These are phyloP conservation scores for Phaseolus lunatus DNA, from an alignment of 306 rosid species.

Conservation along the genomic window DNA sequence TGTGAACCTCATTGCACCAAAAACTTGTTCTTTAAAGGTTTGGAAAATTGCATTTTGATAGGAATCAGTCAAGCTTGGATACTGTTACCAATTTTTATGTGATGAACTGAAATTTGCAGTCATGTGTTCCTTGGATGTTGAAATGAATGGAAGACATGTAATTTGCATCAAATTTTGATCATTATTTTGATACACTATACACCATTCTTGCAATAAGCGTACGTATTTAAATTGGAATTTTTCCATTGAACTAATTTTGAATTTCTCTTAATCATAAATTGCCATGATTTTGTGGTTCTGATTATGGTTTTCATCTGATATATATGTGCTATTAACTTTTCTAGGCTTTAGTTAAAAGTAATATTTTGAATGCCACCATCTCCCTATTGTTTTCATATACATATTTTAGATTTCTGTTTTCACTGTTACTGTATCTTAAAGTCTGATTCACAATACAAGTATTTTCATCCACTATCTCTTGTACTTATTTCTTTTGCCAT, in stretches of 20 bases:
- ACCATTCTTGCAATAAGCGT: neutral
- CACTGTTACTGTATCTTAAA: constrained; percentile 1
- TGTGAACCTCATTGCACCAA: constrained; percentile 47
- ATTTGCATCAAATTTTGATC: constrained; percentile 19
- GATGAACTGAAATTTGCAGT: constrained; percentile 6
- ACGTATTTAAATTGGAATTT: constrained; percentile 9
- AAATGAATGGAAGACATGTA: constrained; percentile 18
- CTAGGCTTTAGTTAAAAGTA: neutral
- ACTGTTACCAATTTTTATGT: neutral
- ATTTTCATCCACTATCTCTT: neutral
- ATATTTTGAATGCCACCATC: constrained; percentile 30
- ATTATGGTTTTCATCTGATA: constrained; percentile 11
- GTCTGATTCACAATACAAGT: neutral
- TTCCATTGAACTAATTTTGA: neutral
- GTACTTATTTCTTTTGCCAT: constrained; percentile 35
- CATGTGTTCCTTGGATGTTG: constrained; percentile 30
- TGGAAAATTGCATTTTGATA: constrained; percentile 30
- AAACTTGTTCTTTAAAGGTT: constrained; percentile 29
- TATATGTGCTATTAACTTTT: constrained; percentile 16
- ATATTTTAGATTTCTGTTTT: constrained; percentile 11
- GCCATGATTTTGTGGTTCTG: constrained; percentile 9
- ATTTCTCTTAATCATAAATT: neutral
- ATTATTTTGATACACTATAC: neutral
- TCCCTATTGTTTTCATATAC: neutral
- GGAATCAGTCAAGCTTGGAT: constrained; percentile 23